Conservation (phyloP, 2,329 filamentous ascomycete species). For the Fusarium floridanum region DNA sequence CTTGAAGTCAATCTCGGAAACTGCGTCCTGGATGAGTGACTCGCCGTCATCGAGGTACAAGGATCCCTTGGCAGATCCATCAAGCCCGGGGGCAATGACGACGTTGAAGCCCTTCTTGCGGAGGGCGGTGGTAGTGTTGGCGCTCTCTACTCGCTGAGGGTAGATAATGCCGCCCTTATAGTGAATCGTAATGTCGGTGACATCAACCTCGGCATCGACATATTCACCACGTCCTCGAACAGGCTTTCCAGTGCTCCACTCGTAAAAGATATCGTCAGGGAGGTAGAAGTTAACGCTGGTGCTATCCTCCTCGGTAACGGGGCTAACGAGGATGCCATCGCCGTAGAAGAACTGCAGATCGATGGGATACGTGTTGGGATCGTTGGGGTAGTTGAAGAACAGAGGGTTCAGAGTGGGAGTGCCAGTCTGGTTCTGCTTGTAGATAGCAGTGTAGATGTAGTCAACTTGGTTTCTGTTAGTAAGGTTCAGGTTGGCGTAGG, state of each 20-base stretch:
- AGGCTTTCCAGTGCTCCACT: slow-evolving; percentile 61
- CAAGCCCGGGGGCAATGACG: slow-evolving; percentile 71
- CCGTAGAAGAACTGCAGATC: slow-evolving; percentile 65
- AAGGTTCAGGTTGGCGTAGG: rapidly evolving
- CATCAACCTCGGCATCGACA: slow-evolving; percentile 50
- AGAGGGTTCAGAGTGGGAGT: slow-evolving; percentile 76
- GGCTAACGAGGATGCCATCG: slow-evolving; percentile 59
- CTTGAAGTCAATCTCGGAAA: slow-evolving; percentile 70
- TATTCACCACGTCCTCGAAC: slow-evolving; percentile 53
- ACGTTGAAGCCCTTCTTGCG: slow-evolving; percentile 76
- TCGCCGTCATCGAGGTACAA: slow-evolving; percentile 84
- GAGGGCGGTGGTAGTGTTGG: slow-evolving; percentile 73
- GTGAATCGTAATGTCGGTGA: slow-evolving; percentile 72
- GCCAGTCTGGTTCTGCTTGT: slow-evolving; percentile 70
- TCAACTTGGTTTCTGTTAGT: slow-evolving; percentile 60
- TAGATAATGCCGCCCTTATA: slow-evolving; percentile 73
- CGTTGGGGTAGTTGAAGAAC: slow-evolving; percentile 75
- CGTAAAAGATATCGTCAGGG: slow-evolving; percentile 63
- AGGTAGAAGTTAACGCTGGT: slow-evolving; percentile 60
- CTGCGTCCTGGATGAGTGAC: slow-evolving; percentile 68
- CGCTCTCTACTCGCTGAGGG: slow-evolving; percentile 66
- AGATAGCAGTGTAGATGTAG: slow-evolving; percentile 80
- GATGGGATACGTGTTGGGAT: slow-evolving; percentile 57
- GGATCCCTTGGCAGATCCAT: slow-evolving; percentile 73
- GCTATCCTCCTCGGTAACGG: slow-evolving; percentile 59